Evolutionary conservation across 768 basidiomycete species (phyloP).

Genomic region (Piloderma croceum): DNA sequence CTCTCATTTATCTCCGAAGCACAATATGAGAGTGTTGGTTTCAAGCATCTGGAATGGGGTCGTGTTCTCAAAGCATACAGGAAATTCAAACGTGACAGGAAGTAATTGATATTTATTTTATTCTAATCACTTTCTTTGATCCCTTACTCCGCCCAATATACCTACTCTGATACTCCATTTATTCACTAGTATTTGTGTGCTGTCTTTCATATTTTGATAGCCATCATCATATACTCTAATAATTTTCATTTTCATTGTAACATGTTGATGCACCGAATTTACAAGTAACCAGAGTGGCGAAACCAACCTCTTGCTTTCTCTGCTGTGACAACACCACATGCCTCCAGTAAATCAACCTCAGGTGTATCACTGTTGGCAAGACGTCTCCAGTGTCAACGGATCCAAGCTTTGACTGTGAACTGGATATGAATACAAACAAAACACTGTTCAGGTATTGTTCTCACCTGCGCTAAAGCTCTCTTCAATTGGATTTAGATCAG

Average conservation of each 20-base stretch:
- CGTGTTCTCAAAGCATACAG: conserved; percentile 7
- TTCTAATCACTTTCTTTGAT: conserved; percentile 1
- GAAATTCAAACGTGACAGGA: conserved; percentile 3
- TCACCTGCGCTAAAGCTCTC: too few species aligned
- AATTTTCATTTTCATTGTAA: too few species aligned
- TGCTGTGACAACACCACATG: too few species aligned
- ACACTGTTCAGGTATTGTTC: conserved; percentile 20
- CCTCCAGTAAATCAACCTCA: conserved; percentile 16
- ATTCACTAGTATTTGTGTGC: too few species aligned
- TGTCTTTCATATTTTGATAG: too few species aligned
- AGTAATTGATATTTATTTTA: not conserved
- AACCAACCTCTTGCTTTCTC: conserved; percentile 26
- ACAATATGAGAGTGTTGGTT: conserved; percentile 8
- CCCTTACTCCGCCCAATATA: too few species aligned
- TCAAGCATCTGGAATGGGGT: conserved; percentile 8
- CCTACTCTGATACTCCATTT: too few species aligned
- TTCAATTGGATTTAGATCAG: conserved; percentile 33
- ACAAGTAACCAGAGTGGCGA: conserved; percentile 17
- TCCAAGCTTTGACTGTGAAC: conserved; percentile 20
- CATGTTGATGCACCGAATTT: too few species aligned
- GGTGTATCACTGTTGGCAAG: conserved; percentile 16
- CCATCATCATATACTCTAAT: too few species aligned
- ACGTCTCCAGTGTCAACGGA: conserved; percentile 18
- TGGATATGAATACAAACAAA: too few species aligned
- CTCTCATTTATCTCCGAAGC: conserved; percentile 3